phyloP scores from a whole-genome alignment of 179 eudicot genomes.

The Pouteria campechiana region DNA sequence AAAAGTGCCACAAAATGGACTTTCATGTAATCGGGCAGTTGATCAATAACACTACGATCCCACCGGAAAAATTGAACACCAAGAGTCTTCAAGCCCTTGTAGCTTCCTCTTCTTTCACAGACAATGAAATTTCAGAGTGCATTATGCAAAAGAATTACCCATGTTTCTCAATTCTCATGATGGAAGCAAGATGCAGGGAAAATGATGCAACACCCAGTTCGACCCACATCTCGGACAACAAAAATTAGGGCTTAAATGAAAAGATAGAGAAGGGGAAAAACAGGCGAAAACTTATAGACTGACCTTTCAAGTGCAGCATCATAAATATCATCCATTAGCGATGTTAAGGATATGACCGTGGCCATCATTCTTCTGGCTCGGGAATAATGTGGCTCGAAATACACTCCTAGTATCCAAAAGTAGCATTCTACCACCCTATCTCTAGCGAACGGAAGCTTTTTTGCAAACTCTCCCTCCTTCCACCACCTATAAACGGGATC shows the following conservation, averaged over 20 bases:
- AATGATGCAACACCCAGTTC: too few species aligned
- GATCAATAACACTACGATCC: slow-evolving; percentile 6
- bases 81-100: slow-evolving; percentile 12
- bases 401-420: slow-evolving; percentile 20
- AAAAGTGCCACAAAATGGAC: slow-evolving; percentile 5
- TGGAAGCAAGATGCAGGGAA: too few species aligned
- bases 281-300: background rate
- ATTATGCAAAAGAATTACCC: too few species aligned
- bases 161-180: too few species aligned
- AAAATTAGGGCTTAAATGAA: background rate
- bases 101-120: slow-evolving; percentile 17
- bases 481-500: slow-evolving; percentile 22
- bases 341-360: slow-evolving; percentile 5
- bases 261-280: background rate
- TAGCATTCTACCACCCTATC: slow-evolving; percentile 32
- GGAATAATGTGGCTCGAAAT: slow-evolving; percentile 24
- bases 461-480: slow-evolving; percentile 12
- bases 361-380: slow-evolving; percentile 9
- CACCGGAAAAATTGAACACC: slow-evolving; percentile 21
- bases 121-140: background rate
- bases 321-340: slow-evolving; percentile 34
- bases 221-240: too few species aligned
- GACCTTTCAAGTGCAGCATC: slow-evolving; percentile 40
- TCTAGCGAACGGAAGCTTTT: slow-evolving; percentile 26
- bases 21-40: slow-evolving; percentile 19